Conservation (phyloP, 2,329 filamentous ascomycete species). For the Colletotrichum higginsianum region DNA sequence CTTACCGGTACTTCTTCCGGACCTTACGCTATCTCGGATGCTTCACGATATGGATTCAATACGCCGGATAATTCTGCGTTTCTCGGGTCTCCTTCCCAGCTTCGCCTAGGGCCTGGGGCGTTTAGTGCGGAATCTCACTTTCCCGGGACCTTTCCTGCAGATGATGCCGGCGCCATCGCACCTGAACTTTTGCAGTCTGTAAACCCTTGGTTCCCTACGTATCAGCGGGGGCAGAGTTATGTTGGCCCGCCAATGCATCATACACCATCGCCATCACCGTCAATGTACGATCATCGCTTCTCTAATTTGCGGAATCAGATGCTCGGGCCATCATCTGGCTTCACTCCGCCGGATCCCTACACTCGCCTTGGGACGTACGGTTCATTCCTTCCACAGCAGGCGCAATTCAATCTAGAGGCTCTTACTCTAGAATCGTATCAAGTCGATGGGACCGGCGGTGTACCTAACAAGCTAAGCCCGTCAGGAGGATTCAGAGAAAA, state of each 20-base stretch:
- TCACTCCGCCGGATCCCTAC: slow-evolving; percentile 23
- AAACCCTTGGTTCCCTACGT: slow-evolving; percentile 23
- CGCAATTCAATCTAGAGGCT: slow-evolving; percentile 50
- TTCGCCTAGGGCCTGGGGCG: slow-evolving; percentile 1
- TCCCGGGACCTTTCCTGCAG: neutral
- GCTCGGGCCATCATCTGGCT: slow-evolving; percentile 24
- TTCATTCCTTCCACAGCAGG: slow-evolving; percentile 20
- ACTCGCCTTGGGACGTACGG: slow-evolving; percentile 3
- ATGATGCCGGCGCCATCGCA: slow-evolving; percentile 4
- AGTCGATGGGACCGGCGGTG: slow-evolving; percentile 41
- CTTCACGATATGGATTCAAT: slow-evolving; percentile 19
- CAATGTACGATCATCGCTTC: slow-evolving; percentile 32
- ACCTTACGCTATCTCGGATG: neutral
- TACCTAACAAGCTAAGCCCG: slow-evolving; percentile 45
- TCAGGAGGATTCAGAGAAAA: slow-evolving; percentile 75
- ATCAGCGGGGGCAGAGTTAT: slow-evolving; percentile 32
- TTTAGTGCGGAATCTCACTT: slow-evolving; percentile 14
- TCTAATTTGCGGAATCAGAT: slow-evolving; percentile 22
- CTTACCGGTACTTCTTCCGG: neutral
- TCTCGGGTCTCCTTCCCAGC: slow-evolving; percentile 12
- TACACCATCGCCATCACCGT: slow-evolving; percentile 30
- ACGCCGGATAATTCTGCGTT: slow-evolving; percentile 12
- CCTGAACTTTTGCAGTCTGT: slow-evolving; percentile 22
- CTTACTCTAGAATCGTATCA: slow-evolving; percentile 49
- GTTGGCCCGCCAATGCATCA: slow-evolving; percentile 33